A percentile compares a stretch with the other conserved stretches of the same genome.
These are phyloP conservation scores for Flaveria linearis DNA, from an alignment of 129 eudicot species.

Conservation along the genomic window DNA sequence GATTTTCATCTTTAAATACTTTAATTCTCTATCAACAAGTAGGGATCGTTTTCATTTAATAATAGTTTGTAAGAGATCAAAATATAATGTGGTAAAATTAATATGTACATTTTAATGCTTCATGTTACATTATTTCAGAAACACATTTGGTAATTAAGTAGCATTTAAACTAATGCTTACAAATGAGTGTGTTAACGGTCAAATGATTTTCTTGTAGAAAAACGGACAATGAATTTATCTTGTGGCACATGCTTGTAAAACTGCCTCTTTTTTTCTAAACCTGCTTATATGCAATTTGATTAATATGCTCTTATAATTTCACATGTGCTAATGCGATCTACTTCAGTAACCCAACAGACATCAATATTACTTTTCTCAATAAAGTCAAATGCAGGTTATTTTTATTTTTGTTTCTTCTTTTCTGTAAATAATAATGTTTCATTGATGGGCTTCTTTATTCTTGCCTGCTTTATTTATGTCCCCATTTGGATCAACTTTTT, in stretches of 20 bases:
- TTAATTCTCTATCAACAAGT: conserved; percentile 14
- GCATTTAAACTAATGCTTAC: conserved; percentile 7
- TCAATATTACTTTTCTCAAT: not conserved
- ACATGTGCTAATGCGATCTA: conserved; percentile 1
- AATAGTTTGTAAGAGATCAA: not conserved
- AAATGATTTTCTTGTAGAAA: not conserved
- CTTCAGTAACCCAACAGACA: not conserved
- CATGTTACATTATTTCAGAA: conserved; percentile 13
- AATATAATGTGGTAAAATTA: not conserved
- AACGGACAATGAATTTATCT: conserved; percentile 13
- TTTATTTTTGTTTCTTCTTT: too few species aligned
- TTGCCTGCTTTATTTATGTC: too few species aligned
- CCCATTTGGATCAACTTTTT: too few species aligned
- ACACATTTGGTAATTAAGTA: not conserved
- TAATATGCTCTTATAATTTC: not conserved
- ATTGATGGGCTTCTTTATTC: too few species aligned
- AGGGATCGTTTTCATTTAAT: conserved; percentile 16
- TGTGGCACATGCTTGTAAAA: conserved; percentile 7
- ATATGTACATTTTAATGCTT: not conserved
- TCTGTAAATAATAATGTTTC: too few species aligned
- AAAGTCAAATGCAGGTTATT: too few species aligned
- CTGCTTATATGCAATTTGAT: not conserved
- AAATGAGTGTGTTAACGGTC: conserved; percentile 15
- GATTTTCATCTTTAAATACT: not conserved
- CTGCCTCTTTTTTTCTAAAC: not conserved